Base-by-base conservation (phyloP, 768 basidiomycete species). In the Boletales sp. region DNA sequence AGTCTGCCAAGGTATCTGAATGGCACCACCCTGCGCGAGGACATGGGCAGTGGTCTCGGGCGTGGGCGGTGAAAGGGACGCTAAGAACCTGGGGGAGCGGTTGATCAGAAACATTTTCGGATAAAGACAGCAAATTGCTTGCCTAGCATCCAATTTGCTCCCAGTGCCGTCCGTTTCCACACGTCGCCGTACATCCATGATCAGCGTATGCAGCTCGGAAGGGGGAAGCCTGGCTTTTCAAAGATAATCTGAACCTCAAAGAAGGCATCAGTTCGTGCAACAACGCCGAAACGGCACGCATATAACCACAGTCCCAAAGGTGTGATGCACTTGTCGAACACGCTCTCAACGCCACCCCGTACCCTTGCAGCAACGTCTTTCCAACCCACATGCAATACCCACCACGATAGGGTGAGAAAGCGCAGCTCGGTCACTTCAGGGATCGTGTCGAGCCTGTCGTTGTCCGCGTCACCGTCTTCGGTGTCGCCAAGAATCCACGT, bases 371-470 rank as follows among this genome's bases (percentile, higher is more conserved):
- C 83, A 0, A 97, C 77, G 50, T 86, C 85, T 57, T 86, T 88
- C 93, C 94, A 95, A 0, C 94, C 93, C 4, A 92, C 86, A 62
- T 96, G 85, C 48, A 95, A 60, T 10, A 95, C 73, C 92, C 93
- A 95, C 92, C 93, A 97, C 35, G 84, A 89, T 58, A 94, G 78
- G 0, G 88, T 91, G 44, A 96, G 71, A 62, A 83, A 97, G 61
- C 84, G 81, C 52, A 81, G 74, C 66, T 94, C 92, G 6, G 83
- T 81, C 47, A 86, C 86, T 33, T 86, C 84, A 32, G 66, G 72
- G 8, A 84, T 69, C n/a, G 46, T 57, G n/a, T 68, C 66, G 10
- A 62, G 62, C 32, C 49, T 60, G n/a, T 69, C 59, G 17, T 64
- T 59, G 8, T 56, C 62, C 15, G 63, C 66, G 8, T 58, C 63